Evolutionary conservation across 2,329 filamentous ascomycete genomes (phyloP), one percentile per base, ranked within the genome.

Genomic region (Diaporthe batatas): DNA sequence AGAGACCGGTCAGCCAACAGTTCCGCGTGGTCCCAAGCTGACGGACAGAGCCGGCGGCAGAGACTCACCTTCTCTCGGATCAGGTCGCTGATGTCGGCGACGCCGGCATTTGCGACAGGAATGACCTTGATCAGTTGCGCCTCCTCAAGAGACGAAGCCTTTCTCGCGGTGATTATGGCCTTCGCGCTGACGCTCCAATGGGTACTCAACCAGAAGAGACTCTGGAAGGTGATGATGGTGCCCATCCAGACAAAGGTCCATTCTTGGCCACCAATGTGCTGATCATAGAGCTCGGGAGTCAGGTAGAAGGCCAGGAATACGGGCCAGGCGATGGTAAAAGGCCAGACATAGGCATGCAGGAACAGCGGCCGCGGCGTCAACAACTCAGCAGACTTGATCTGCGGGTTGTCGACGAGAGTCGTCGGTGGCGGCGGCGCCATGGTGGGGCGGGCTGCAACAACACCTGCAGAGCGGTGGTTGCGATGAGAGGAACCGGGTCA

Each of bases 201-300:
- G 59, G 96, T 99, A 85, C 93, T 96, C 75, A 99, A 89, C 96
- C 96, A 99, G 77, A 95, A 85, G 76, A 99, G 88, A 76, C 94
- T 91, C 86, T 99, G 97, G 72, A 93, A 80, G 14, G 95, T 98
- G 81, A 97, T 88, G 80, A 99, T 98, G 77, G 91, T 89, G 79
- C 93, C 96, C 76, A 93, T 90, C 91, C 94, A 99, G 75, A 99
- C 94, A 81, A 98, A 97, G 0, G 97, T 98, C 96, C 96, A 99
- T 87, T 99, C 96, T 78, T 93, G 91, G n/a, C 93, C 95, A 78
- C 93, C 91, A 76, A 99, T 97, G 85, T 98, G 92, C 80, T 92
- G 92, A 77, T 97, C 93, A 83, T 99, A 99, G 77, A 94, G 91
- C 70, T 94, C 92, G 75, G 91, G 87, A 29, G 91, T 93, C 70